Evolutionary conservation across 805 yeast genomes (phyloP).

Genomic region (Vanderwaltozyma polyspora): DNA sequence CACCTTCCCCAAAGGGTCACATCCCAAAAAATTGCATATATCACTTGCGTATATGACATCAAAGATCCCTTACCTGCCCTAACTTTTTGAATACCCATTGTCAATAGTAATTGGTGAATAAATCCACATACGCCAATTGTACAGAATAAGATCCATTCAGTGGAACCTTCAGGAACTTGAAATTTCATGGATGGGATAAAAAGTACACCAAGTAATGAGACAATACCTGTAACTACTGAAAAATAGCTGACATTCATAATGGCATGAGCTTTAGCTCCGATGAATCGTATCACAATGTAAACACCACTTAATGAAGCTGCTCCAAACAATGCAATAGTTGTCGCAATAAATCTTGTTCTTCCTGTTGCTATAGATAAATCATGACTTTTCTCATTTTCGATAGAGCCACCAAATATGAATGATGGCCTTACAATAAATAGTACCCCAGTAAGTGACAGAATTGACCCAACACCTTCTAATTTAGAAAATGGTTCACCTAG

Average conservation of each 20-base stretch:
- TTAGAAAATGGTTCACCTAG: conserved; percentile 56
- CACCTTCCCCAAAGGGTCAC: conserved; percentile 56
- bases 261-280: conserved; percentile 74
- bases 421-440: conserved; percentile 71
- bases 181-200: conserved; percentile 49
- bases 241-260: conserved; percentile 68
- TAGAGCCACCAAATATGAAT: conserved; percentile 43
- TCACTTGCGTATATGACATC: conserved; percentile 64
- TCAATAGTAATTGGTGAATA: conserved; percentile 63
- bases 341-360: conserved; percentile 47
- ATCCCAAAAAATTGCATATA: conserved; percentile 74
- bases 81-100: conserved; percentile 77
- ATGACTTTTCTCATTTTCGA: neutral
- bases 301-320: conserved; percentile 61
- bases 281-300: conserved; percentile 57
- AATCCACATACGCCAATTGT: conserved; percentile 70
- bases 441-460: conserved; percentile 64
- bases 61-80: conserved; percentile 65
- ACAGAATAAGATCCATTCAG: conserved; percentile 56
- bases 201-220: conserved; percentile 42
- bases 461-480: conserved; percentile 58
- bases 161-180: conserved; percentile 44
- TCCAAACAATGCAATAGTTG: conserved; percentile 52
- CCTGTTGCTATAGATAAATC: too few species aligned
- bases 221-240: conserved; percentile 47